A percentile compares a stretch with the other conserved stretches of the same genome.
Conservation (phyloP, 768 basidiomycete genomes). For the Lactarius hengduanensis region DNA sequence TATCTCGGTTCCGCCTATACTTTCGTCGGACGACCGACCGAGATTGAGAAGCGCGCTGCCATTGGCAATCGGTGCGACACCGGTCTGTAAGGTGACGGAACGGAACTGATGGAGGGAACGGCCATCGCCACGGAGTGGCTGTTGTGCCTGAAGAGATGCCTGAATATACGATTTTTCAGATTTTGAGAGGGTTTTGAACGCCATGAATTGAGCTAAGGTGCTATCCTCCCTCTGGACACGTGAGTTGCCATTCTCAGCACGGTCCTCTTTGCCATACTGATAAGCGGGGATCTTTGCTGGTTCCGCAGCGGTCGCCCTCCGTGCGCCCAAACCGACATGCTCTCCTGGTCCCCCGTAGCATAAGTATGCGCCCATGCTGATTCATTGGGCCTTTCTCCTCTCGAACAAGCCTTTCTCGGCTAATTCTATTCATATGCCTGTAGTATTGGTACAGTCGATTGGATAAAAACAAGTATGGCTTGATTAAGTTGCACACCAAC, state of each 20-base stretch:
- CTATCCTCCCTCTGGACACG: constrained; percentile 2
- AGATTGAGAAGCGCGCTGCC: constrained; percentile 77
- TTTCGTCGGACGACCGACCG: constrained; percentile 54
- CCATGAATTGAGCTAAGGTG: constrained; percentile 32
- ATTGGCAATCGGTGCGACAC: constrained; percentile 76
- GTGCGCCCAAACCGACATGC: no score
- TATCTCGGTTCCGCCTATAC: constrained; percentile 71
- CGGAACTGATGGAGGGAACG: constrained; percentile 67
- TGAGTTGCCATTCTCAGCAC: not conserved
- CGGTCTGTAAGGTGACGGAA: constrained; percentile 69
- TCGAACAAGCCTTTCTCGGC: no score
- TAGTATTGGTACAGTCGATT: no score
- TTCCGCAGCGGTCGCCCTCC: no score
- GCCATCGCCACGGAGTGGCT: constrained; percentile 75
- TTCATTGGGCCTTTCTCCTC: no score
- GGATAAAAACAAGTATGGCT: no score
- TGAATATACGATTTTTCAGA: constrained; percentile 78
- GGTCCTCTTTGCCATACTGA: no score
- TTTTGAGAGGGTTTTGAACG: constrained; percentile 53
- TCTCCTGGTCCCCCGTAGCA: no score
- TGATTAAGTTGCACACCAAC: no score
- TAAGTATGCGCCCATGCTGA: no score
- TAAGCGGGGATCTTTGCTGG: no score
- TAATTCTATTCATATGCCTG: no score
- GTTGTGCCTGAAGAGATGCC: constrained; percentile 54